Percentiles rank a stretch among this genome's conserved stretches.
phyloP scores from a whole-genome alignment of 306 rosid species.

The Styphnolobium japonicum region DNA sequence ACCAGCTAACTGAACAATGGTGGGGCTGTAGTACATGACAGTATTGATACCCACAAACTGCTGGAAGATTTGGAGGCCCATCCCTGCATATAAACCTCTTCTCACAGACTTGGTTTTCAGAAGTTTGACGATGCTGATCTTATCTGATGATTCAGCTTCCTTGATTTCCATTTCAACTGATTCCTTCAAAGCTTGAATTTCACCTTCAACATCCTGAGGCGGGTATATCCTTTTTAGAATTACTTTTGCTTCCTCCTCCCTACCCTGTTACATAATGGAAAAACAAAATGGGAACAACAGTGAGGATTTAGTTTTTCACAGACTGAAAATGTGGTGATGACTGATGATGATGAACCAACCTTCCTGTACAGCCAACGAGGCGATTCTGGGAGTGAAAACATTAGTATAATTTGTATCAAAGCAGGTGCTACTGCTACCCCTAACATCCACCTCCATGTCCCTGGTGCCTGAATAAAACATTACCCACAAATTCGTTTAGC shows the following conservation, averaged over 20 bases:
- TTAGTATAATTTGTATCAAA: conserved; percentile 40
- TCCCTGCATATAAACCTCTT: conserved; percentile 51
- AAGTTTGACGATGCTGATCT: conserved; percentile 29
- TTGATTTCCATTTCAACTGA: conserved; percentile 40
- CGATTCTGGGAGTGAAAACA: conserved; percentile 65
- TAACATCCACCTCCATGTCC: conserved; percentile 78
- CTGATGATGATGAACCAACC: conserved; percentile 27
- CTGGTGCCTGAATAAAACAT: conserved; percentile 42
- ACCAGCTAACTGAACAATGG: conserved; percentile 58
- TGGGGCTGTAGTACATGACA: conserved; percentile 67
- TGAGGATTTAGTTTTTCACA: background rate
- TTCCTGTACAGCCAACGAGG: conserved; percentile 75
- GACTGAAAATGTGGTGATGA: background rate
- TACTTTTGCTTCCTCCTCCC: conserved; percentile 43
- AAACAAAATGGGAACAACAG: background rate
- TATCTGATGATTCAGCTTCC: conserved; percentile 25
- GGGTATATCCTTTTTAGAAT: conserved; percentile 38
- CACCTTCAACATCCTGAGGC: conserved; percentile 38
- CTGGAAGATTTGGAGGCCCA: conserved; percentile 61
- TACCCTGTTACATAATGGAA: conserved; percentile 39
- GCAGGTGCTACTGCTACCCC: conserved; percentile 70
- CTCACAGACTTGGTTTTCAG: conserved; percentile 46
- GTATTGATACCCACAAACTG: conserved; percentile 71
- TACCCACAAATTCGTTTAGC: background rate
- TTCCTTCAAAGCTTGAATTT: conserved; percentile 44